Evolutionary conservation across 192 early-diverging fungal genomes (phyloP).

Genomic region (Lobosporangium transversale): DNA sequence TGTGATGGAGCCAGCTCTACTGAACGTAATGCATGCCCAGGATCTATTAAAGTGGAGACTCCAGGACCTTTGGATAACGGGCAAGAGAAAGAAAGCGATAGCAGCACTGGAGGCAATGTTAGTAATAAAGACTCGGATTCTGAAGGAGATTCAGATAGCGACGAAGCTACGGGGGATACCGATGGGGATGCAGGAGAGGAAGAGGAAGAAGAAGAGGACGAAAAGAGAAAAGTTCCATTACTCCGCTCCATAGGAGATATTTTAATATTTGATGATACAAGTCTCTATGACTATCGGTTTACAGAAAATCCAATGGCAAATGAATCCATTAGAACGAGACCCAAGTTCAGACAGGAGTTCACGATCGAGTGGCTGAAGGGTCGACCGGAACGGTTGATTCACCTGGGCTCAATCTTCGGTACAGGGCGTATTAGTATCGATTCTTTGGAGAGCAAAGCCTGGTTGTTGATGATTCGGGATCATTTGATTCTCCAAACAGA

Average conservation of each 20-base stretch:
- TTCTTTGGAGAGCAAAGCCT: conserved; percentile 26
- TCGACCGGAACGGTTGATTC: conserved; percentile 54
- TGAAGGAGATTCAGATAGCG: no score
- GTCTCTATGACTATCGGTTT: conserved; percentile 55
- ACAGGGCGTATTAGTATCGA: conserved; percentile 54
- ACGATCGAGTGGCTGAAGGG: conserved; percentile 50
- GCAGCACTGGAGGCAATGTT: background rate
- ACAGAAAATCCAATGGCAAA: conserved; percentile 51
- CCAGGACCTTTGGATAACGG: background rate
- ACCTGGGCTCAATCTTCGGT: conserved; percentile 61
- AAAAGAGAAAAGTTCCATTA: conserved; percentile 6
- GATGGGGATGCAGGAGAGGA: background rate
- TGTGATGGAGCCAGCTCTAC: background rate
- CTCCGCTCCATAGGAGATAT: conserved; percentile 36
- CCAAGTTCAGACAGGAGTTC: conserved; percentile 42
- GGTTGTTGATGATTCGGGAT: conserved; percentile 30
- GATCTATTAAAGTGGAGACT: background rate
- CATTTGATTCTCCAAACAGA: conserved; percentile 45
- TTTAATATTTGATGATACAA: conserved; percentile 54
- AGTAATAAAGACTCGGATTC: background rate
- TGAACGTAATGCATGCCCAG: background rate
- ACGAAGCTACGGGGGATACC: background rate
- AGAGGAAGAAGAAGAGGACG: conserved; percentile 13
- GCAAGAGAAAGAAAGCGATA: background rate
- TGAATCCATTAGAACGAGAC: conserved; percentile 23